Percentiles rank a stretch among this genome's conserved stretches.
These are phyloP conservation scores for Perilla frutescens DNA, from an alignment of 257 asterid genomes.

Conservation along the genomic window DNA sequence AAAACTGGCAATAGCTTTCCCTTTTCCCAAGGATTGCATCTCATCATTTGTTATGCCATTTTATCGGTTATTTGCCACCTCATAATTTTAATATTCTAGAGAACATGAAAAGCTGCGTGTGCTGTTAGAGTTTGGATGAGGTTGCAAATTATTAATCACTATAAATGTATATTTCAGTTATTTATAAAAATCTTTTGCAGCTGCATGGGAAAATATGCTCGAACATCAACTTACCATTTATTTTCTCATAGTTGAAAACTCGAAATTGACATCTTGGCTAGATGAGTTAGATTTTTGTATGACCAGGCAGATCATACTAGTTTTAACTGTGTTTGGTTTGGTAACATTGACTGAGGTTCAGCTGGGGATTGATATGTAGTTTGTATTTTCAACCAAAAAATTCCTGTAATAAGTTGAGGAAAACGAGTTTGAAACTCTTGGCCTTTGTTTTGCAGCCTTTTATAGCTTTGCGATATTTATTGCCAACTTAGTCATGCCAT, in stretches of 20 bases:
- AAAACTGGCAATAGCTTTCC: not conserved
- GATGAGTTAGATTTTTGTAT: not conserved
- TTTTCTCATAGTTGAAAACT: not conserved
- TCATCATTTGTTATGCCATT: not conserved
- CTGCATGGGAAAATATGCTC: not conserved
- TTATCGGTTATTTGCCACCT: not conserved
- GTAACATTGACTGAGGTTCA: not conserved
- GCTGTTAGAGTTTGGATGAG: conserved; percentile 1
- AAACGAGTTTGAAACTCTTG: too few relatives aligned
- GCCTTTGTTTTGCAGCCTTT: too few relatives aligned
- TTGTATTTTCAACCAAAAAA: too few relatives aligned
- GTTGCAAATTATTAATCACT: not conserved
- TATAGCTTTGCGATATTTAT: too few relatives aligned
- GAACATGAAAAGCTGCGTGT: not conserved
- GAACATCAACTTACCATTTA: not conserved
- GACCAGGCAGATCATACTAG: not conserved
- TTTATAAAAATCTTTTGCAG: not conserved
- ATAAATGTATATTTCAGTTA: conserved; percentile 7
- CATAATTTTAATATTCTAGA: not conserved
- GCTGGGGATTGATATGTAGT: not conserved
- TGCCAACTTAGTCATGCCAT: too few relatives aligned
- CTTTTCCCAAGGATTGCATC: not conserved
- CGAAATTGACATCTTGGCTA: conserved; percentile 11
- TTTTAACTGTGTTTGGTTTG: not conserved
- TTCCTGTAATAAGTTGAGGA: too few relatives aligned